phyloP scores from a whole-genome alignment of 2,329 filamentous ascomycete genomes.

The Paramyrothecium roridum region DNA sequence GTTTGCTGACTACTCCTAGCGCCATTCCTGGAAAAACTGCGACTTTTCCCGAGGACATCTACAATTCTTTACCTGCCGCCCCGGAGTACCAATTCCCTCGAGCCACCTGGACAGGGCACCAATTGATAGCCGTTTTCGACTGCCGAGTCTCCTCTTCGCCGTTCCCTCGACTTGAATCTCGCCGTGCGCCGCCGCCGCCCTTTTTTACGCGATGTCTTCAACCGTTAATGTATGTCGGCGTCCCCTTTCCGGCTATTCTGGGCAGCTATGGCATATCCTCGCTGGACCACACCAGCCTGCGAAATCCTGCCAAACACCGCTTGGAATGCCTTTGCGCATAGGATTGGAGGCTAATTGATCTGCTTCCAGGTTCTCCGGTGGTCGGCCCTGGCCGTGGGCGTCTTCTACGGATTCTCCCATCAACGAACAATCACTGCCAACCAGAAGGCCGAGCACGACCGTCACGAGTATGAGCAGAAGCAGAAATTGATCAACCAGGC shows the following conservation, averaged over 20 bases:
- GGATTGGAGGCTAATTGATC: conserved; percentile 23
- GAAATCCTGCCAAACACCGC: neutral
- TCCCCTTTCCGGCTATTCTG: neutral
- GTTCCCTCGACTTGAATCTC: conserved; percentile 26
- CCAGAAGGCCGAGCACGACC: conserved; percentile 66
- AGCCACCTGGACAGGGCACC: conserved; percentile 37
- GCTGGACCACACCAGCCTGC: neutral
- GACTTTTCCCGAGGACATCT: conserved; percentile 44
- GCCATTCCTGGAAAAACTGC: conserved; percentile 36
- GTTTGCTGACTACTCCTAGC: conserved; percentile 1
- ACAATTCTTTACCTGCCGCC: conserved; percentile 36
- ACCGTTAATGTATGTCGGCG: conserved; percentile 57
- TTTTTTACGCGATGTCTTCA: conserved; percentile 55
- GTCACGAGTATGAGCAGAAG: conserved; percentile 89
- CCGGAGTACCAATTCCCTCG: conserved; percentile 35
- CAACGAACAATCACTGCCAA: conserved; percentile 75
- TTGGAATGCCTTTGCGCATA: neutral
- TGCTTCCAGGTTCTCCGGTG: conserved; percentile 83
- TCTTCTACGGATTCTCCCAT: conserved; percentile 95
- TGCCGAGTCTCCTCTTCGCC: conserved; percentile 28
- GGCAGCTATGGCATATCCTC: neutral
- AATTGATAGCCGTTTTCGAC: conserved; percentile 40
- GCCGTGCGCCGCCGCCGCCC: conserved; percentile 36
- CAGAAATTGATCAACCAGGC: conserved; percentile 88
- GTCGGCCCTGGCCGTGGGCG: conserved; percentile 84